Base-by-base conservation (phyloP, 495 filamentous ascomycete species). In the Trichoderma orchidacearum region DNA sequence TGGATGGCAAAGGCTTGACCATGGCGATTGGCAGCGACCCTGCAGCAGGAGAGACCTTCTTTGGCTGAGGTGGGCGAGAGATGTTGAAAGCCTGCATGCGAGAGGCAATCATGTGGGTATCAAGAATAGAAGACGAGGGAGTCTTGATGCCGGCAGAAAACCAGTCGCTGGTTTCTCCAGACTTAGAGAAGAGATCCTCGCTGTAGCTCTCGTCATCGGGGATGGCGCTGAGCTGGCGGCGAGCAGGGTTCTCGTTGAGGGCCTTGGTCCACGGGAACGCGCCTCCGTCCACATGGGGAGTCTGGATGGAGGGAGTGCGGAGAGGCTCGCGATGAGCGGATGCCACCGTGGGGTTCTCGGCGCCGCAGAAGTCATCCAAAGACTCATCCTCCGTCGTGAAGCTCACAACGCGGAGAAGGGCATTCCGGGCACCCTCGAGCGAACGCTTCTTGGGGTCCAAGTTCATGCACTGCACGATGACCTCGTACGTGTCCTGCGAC, bases 241-340 rank as follows among this genome's bases (percentile, higher is more conserved):
- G 84, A 27, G 83, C 80, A 9, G 86, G 83, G 56, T 80, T 89
- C 57, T 84, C 81, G 54, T 93, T 87, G 53, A 97, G 72, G 59
- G 88, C 89, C 71, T 95, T 90, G 58, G 90, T 85, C 93, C 93
- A 98, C 0, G 92, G 90, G 80, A 96, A 98, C 38, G 84, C 85
- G 56, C 84, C 85, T 53, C 81, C 78, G 63, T 87, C 85, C 63
- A 92, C 66, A 59, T 86, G 82, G 25, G 93, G 90, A 64, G 85
- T 95, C 68, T 91, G 86, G 66, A 98, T 85, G 5, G 93, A 96
- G 4, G 93, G 93, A 13, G 93, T 98, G 51, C 94, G 87, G 27
- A 98, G 85, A 52, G 93, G 93, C 71, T 96, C 94, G 55, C 93
- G 86, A 72, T 94, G 91, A 70, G 89, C 86, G 68, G 81, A 89